Evolutionary conservation across 2,329 filamentous ascomycete genomes (phyloP).

Genomic region (Dothidotthia symphoricarpi): DNA sequence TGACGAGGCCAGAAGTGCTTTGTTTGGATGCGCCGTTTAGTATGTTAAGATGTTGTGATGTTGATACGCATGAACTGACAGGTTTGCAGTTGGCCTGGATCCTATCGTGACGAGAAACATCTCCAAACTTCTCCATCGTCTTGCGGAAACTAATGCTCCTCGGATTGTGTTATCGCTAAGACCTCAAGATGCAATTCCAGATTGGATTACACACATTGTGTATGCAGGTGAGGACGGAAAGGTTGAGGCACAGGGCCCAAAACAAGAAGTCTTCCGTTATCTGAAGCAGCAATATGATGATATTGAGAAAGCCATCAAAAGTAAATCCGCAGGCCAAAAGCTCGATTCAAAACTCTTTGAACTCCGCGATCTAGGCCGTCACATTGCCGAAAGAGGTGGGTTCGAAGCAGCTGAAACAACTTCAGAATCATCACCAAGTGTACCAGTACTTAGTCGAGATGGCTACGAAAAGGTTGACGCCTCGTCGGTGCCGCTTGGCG

Average conservation of each 20-base stretch:
- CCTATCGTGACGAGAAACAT: conserved; percentile 73
- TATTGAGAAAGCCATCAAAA: conserved; percentile 34
- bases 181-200: conserved; percentile 81
- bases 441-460: conserved; percentile 28
- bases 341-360: conserved; percentile 24
- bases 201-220: conserved; percentile 85
- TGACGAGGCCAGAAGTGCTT: conserved; percentile 75
- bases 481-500: conserved; percentile 46
- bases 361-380: conserved; percentile 27
- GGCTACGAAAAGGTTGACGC: conserved; percentile 28
- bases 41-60: conserved; percentile 36
- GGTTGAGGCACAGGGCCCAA: conserved; percentile 64
- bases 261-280: conserved; percentile 59
- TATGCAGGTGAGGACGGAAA: conserved; percentile 67
- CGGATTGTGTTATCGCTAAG: conserved; percentile 74
- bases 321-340: conserved; percentile 2
- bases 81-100: conserved; percentile 73
- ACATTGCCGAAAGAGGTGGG: conserved; percentile 28
- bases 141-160: conserved; percentile 67
- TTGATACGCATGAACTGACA: conserved; percentile 1
- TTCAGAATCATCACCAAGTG: not conserved
- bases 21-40: conserved; percentile 85
- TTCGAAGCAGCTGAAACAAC: conserved; percentile 18
- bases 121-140: conserved; percentile 65
- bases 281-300: conserved; percentile 28